Conservation (phyloP, 768 basidiomycete species). For the Leccinum ochraceum region DNA sequence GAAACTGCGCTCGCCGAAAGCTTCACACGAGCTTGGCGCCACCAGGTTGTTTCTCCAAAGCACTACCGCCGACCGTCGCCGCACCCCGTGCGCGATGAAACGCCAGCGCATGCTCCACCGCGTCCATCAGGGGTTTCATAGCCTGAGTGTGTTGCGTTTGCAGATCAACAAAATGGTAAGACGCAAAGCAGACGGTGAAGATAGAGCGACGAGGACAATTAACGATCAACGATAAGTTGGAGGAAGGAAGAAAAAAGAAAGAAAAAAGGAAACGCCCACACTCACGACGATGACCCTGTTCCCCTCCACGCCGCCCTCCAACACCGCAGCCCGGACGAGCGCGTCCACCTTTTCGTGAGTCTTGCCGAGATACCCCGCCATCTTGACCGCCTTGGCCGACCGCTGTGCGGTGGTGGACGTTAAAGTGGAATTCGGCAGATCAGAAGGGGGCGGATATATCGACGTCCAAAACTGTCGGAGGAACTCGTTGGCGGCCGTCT, state of each 20-base stretch:
- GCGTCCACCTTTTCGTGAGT: conserved; percentile 83
- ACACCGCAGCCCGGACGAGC: conserved; percentile 62
- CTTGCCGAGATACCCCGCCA: conserved; percentile 79
- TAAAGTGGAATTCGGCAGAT: conserved; percentile 39
- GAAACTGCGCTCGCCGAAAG: not conserved
- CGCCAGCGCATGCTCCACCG: conserved; percentile 70
- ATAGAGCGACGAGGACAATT: not conserved
- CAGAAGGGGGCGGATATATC: conserved; percentile 72
- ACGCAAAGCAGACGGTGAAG: not conserved
- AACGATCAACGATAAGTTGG: not conserved
- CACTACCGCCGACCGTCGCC: conserved; percentile 7
- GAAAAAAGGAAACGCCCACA: conserved; percentile 19
- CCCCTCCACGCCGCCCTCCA: conserved; percentile 63
- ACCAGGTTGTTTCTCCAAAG: conserved; percentile 6
- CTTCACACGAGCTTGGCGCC: conserved; percentile 12
- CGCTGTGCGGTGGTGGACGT: conserved; percentile 65
- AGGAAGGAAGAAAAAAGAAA: not conserved
- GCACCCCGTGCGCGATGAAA: conserved; percentile 49
- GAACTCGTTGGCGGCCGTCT: conserved; percentile 94
- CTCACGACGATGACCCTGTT: conserved; percentile 64
- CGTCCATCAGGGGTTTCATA: conserved; percentile 72
- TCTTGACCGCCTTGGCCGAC: conserved; percentile 78
- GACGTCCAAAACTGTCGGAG: conserved; percentile 95
- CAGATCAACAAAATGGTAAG: not conserved
- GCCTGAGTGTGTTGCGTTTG: conserved; percentile 44